Evolutionary conservation across 108 stramenopile genomes (phyloP), one percentile per base, ranked within the genome.

Genomic region (Fragilariopsis cylindrus): DNA sequence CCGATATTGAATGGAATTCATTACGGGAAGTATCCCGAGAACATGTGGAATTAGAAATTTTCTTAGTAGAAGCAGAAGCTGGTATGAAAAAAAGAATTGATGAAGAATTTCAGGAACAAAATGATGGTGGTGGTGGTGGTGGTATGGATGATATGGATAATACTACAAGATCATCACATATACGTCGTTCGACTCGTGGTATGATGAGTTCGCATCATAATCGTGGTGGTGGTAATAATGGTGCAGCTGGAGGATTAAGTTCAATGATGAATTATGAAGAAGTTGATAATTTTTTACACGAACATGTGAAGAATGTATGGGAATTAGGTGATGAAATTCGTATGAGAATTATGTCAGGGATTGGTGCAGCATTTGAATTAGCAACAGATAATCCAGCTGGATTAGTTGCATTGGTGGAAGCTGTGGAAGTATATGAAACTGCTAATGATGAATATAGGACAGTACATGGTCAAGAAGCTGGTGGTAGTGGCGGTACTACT

Each of bases 301-400:
- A 85, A 16, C 94, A 95, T 73, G 94, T 92, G 45, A 85, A 90
- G 71, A 95, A 95, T 82, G 94, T 95, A n/a, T 95, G 94, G 94
- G 94, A 95, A 57, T 79, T 95, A 70, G 94, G 94, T 7, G 91
- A 95, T 70, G 94, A 95, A 80, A 95, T 95, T 73, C 84, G 92
- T 43, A 76, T 91, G 83, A 72, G 94, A 3, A 88, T 95, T 65
- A 72, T 91, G 69, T 78, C 81, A 43, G 94, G 94, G 7, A 88
- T 95, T 60, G 94, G 87, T 52, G 76, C 84, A 8, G 89, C 94
- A 47, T 95, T 92, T 83, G 94, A 95, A 69, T 69, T 95, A 48
- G 82, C 92, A 55, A 84, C 90, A 60, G 77, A 92, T 70, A 92
- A 95, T 81, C 92, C 90, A 7, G 90, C 90, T 16, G 94, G 90